These are phyloP conservation scores for Rhodotorula sp. DNA, from an alignment of 1,284 basidiomycete species.

Conservation along the genomic window DNA sequence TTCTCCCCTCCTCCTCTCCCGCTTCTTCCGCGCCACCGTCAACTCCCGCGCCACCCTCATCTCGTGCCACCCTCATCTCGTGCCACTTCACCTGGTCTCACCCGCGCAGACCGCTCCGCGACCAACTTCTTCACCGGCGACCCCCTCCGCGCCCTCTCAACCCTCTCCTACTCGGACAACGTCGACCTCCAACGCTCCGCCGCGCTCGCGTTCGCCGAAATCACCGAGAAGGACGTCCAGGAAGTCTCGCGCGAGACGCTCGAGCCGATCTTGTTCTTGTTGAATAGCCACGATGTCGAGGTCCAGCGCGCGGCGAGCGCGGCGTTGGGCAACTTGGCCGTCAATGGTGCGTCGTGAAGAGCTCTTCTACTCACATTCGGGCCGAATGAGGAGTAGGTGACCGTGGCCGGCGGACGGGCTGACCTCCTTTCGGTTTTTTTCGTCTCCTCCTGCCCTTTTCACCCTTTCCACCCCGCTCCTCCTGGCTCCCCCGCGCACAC, in stretches of 20 bases:
- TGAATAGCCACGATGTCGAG: conserved; percentile 97
- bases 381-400: too few relatives aligned
- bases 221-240: conserved; percentile 98
- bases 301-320: conserved; percentile 98
- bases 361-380: too few relatives aligned
- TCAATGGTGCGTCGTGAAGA: conserved; percentile 73
- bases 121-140: conserved; percentile 95
- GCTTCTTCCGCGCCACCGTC: neutral
- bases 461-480: neutral
- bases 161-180: conserved; percentile 98
- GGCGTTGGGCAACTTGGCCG: conserved; percentile 96
- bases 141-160: conserved; percentile 89
- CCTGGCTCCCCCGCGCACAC: neutral
- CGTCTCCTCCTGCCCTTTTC: neutral
- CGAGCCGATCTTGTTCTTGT: conserved; percentile 95
- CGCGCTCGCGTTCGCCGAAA: conserved; percentile 97
- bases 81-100: neutral
- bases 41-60: conserved; percentile 25
- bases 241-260: conserved; percentile 96
- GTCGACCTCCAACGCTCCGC: conserved; percentile 98
- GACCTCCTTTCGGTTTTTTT: conserved; percentile 23
- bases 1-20: neutral
- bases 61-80: neutral
- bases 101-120: neutral
- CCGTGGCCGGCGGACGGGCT: too few relatives aligned